Evolutionary conservation across 495 filamentous ascomycete species (phyloP).

Genomic region (Hypoxylon fuscum): DNA sequence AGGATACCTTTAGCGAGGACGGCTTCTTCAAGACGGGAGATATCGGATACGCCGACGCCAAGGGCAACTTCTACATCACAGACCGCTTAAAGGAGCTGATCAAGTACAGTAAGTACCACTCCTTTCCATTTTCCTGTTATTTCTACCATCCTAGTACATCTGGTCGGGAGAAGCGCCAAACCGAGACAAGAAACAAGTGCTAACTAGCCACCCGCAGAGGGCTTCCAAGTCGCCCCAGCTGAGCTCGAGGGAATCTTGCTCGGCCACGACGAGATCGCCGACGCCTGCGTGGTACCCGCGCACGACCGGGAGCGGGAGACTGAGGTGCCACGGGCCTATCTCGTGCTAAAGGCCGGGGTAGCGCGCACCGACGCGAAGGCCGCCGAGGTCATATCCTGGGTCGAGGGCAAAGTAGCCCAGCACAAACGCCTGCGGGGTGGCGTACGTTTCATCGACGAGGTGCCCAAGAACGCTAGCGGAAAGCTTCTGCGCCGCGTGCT

Average conservation of each 20-base stretch:
- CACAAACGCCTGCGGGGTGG: slow-evolving; percentile 83
- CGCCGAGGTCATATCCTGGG: slow-evolving; percentile 68
- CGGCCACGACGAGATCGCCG: slow-evolving; percentile 75
- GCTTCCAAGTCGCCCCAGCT: slow-evolving; percentile 88
- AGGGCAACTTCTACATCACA: slow-evolving; percentile 68
- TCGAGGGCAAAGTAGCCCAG: slow-evolving; percentile 60
- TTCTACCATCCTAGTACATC: background rate
- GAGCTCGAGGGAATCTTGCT: slow-evolving; percentile 85
- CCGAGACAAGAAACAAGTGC: background rate
- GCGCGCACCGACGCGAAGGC: slow-evolving; percentile 61
- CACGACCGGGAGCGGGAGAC: slow-evolving; percentile 73
- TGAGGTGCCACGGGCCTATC: slow-evolving; percentile 85
- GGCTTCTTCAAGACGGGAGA: slow-evolving; percentile 90
- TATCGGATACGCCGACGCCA: slow-evolving; percentile 65
- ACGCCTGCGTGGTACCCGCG: slow-evolving; percentile 87
- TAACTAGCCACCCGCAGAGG: slow-evolving; percentile 53
- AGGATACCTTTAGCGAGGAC: slow-evolving; percentile 70
- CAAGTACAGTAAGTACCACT: slow-evolving; percentile 70
- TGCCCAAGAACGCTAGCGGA: slow-evolving; percentile 86
- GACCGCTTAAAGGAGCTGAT: slow-evolving; percentile 92
- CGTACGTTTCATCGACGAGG: slow-evolving; percentile 78
- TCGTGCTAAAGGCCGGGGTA: slow-evolving; percentile 70
- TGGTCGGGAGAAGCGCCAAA: background rate
- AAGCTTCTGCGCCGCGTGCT: slow-evolving; percentile 85
- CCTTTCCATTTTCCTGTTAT: background rate